Conservation (phyloP, 441 rosid species). For the Pelargonium hybrid region DNA sequence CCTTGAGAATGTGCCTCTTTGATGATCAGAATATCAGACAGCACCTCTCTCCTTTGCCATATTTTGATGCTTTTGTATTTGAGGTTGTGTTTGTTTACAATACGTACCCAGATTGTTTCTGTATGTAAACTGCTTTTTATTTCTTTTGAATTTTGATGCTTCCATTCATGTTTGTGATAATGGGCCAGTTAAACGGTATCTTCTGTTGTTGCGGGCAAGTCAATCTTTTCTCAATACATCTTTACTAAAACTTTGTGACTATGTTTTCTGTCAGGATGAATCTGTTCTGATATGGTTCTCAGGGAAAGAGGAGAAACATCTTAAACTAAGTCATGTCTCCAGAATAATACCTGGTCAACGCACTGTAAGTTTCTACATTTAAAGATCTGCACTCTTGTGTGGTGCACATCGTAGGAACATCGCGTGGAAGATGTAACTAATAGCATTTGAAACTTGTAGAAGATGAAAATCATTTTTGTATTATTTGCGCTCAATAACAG, state of each 20-base stretch:
- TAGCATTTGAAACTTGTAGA: neutral
- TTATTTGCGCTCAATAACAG: neutral
- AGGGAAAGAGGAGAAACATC: conserved; percentile 88
- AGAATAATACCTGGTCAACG: conserved; percentile 94
- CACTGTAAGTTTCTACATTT: conserved; percentile 54
- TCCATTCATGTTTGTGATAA: neutral
- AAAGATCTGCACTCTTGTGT: neutral
- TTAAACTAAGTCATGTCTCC: conserved; percentile 77
- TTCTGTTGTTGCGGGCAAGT: conserved; percentile 13
- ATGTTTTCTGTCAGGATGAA: conserved; percentile 64
- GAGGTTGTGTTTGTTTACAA: no score
- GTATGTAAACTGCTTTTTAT: neutral
- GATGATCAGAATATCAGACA: no score
- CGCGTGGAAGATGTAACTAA: neutral
- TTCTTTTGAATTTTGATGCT: neutral
- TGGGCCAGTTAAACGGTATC: neutral
- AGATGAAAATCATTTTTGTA: neutral
- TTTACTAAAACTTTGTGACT: conserved; percentile 11
- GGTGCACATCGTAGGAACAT: neutral
- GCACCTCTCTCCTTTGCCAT: no score
- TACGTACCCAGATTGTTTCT: neutral
- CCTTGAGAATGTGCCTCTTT: no score
- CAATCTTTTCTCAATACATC: conserved; percentile 7
- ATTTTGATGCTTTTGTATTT: no score
- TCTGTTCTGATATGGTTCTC: conserved; percentile 93